A percentile compares a stretch with the other conserved stretches of the same genome.
phyloP scores from a whole-genome alignment of 805 yeast genomes.

The Candida sithepensis region DNA sequence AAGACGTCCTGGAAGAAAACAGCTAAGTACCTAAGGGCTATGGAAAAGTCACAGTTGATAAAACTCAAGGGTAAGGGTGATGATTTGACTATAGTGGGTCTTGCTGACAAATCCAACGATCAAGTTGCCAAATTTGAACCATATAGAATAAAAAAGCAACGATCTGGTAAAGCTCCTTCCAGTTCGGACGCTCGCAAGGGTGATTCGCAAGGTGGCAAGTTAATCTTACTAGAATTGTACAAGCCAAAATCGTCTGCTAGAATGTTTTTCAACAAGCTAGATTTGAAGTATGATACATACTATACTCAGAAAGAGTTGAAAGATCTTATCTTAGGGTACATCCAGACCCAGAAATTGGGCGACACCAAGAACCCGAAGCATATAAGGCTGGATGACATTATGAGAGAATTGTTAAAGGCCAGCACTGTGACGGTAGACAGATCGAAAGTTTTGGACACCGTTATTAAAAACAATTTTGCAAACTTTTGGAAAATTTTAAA shows the following conservation, averaged over 20 bases:
- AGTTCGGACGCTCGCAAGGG: not conserved
- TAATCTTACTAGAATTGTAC: conserved; percentile 40
- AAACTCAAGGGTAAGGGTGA: conserved; percentile 83
- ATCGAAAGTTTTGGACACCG: conserved; percentile 42
- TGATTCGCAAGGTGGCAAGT: conserved; percentile 5
- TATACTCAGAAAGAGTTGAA: conserved; percentile 58
- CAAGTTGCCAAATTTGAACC: conserved; percentile 60
- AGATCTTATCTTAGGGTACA: conserved; percentile 50
- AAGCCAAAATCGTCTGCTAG: conserved; percentile 54
- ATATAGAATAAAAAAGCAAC: conserved; percentile 41
- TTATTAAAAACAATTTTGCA: conserved; percentile 40
- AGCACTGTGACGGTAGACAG: conserved; percentile 27
- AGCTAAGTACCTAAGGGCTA: conserved; percentile 76
- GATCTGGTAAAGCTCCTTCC: not conserved
- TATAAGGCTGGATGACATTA: conserved; percentile 51
- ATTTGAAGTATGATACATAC: conserved; percentile 34
- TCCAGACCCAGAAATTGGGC: conserved; percentile 48
- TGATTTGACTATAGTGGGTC: conserved; percentile 55
- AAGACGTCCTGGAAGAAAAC: conserved; percentile 89
- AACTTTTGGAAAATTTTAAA: conserved; percentile 47
- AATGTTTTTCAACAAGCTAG: conserved; percentile 42
- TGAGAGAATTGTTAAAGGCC: conserved; percentile 22
- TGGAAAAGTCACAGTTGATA: conserved; percentile 72
- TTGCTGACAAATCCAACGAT: conserved; percentile 43
- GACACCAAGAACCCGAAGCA: conserved; percentile 48